Percentiles rank a stretch among this genome's conserved stretches.
These are phyloP conservation scores for Rhodotorula babjevae DNA, from an alignment of 768 basidiomycete genomes.

Conservation along the genomic window DNA sequence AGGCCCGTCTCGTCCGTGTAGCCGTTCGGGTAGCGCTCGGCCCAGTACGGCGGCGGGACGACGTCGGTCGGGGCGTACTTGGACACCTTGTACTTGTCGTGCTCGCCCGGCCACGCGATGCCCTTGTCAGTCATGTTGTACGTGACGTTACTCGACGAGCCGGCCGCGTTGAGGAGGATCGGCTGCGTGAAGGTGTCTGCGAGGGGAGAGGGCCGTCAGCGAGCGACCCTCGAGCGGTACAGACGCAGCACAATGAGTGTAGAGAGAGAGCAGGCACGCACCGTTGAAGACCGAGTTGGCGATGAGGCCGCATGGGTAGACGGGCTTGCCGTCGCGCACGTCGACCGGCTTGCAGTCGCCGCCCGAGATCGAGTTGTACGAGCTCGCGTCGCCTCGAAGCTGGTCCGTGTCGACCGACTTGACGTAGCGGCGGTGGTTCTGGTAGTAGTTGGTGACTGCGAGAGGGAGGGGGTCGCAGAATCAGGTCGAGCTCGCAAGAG, in stretches of 20 bases:
- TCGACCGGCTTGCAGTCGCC: conserved; percentile 87
- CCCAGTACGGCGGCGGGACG: conserved; percentile 93
- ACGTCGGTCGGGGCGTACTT: conserved; percentile 63
- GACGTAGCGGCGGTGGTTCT: conserved; percentile 97
- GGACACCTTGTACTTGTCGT: conserved; percentile 77
- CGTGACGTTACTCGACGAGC: conserved; percentile 48
- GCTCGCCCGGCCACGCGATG: conserved; percentile 95
- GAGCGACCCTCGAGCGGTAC: no score
- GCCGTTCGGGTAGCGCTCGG: conserved; percentile 61
- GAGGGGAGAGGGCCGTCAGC: neutral
- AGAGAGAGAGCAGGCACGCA: conserved; percentile 45
- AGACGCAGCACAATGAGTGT: no score
- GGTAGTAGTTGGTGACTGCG: conserved; percentile 74
- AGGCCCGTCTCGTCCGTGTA: conserved; percentile 58
- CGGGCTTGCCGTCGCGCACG: conserved; percentile 53
- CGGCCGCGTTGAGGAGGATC: conserved; percentile 56
- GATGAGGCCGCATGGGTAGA: conserved; percentile 95
- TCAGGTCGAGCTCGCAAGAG: no score
- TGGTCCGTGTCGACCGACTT: conserved; percentile 81
- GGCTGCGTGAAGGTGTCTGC: conserved; percentile 75
- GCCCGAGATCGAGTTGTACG: conserved; percentile 48
- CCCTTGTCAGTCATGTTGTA: conserved; percentile 72
- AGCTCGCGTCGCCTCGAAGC: conserved; percentile 67
- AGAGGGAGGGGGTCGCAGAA: conserved; percentile 24
- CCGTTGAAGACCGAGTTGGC: conserved; percentile 97